A percentile compares a stretch with the other conserved stretches of the same genome.
Conservation (phyloP, 805 yeast species). For the Pichia manshurica region DNA sequence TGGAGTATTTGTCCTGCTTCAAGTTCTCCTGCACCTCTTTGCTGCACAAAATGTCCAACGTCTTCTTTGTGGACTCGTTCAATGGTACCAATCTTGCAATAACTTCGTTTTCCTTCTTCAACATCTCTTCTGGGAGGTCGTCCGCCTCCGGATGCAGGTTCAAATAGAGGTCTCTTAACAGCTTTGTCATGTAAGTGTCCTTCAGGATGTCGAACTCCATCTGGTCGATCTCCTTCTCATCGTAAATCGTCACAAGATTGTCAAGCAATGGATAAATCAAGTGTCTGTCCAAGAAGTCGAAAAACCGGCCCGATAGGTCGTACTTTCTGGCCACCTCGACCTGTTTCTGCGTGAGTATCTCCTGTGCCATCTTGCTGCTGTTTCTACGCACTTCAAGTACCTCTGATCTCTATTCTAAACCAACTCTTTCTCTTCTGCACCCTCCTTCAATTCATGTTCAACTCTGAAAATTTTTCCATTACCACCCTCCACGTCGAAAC, state of each 20-base stretch:
- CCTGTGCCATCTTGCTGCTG: background rate
- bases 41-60: slow-evolving; percentile 40
- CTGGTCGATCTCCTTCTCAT: slow-evolving; percentile 38
- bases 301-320: slow-evolving; percentile 49
- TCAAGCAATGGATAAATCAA: slow-evolving; percentile 38
- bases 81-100: slow-evolving; percentile 34
- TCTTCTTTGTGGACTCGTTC: slow-evolving; percentile 39
- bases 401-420: no score
- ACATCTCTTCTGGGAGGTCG: slow-evolving; percentile 37
- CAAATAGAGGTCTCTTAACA: slow-evolving; percentile 40
- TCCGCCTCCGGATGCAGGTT: slow-evolving; percentile 34
- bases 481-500: no score
- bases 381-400: background rate
- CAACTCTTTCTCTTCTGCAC: no score
- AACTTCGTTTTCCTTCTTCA: slow-evolving; percentile 36
- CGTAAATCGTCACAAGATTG: slow-evolving; percentile 20
- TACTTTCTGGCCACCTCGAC: slow-evolving; percentile 40
- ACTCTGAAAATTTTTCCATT: no score
- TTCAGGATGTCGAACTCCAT: slow-evolving; percentile 49
- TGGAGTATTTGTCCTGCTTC: slow-evolving; percentile 51
- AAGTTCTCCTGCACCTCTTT: slow-evolving; percentile 48
- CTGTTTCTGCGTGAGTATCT: slow-evolving; percentile 17
- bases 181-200: slow-evolving; percentile 52
- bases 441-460: no score
- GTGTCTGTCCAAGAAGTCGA: slow-evolving; percentile 59